Evolutionary conservation across 2,329 filamentous ascomycete species (phyloP).

Genomic region (Ophiostoma sp.): DNA sequence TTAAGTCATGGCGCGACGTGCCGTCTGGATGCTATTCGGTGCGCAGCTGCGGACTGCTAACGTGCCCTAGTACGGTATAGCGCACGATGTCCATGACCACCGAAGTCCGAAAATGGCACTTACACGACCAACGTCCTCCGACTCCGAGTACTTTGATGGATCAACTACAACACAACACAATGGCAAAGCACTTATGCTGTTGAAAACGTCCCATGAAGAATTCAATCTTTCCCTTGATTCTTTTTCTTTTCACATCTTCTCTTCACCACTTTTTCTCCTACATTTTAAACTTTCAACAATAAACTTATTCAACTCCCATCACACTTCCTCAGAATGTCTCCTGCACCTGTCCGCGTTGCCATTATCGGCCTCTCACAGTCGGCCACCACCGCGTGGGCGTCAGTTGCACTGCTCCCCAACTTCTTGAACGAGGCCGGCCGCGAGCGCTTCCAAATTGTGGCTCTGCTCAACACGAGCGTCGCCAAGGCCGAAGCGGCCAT

Average conservation of each 20-base stretch:
- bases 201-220: neutral
- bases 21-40: too few relatives aligned
- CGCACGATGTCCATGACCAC: neutral
- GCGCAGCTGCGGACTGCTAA: too few relatives aligned
- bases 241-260: neutral
- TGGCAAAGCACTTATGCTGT: neutral
- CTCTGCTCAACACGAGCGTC: slow-evolving; percentile 51
- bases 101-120: slow-evolving; percentile 3
- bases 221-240: neutral
- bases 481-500: slow-evolving; percentile 48
- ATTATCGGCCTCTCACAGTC: neutral
- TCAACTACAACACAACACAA: neutral
- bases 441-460: slow-evolving; percentile 50
- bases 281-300: neutral
- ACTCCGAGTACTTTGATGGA: neutral
- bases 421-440: slow-evolving; percentile 49
- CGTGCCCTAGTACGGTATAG: too few relatives aligned
- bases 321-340: neutral
- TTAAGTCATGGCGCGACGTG: too few relatives aligned
- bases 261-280: too few relatives aligned
- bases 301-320: neutral
- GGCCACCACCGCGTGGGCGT: neutral
- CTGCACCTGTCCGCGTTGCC: neutral
- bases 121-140: slow-evolving; percentile 3
- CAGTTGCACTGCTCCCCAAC: slow-evolving; percentile 59